Conservation (phyloP, 768 basidiomycete species). For the Mycena vitilis region DNA sequence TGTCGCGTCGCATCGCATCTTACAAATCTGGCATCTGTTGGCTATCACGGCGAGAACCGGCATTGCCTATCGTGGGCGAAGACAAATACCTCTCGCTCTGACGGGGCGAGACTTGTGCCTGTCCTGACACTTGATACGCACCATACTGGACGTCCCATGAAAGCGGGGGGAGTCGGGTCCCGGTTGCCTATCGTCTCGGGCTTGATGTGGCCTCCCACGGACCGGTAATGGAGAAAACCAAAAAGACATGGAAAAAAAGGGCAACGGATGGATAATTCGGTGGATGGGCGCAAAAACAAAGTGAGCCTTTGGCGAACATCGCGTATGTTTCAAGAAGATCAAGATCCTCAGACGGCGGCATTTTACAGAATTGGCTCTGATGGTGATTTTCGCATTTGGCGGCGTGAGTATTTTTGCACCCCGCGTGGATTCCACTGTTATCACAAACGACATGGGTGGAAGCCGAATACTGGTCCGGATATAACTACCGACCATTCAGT, state of each 20-base stretch:
- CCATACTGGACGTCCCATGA: background rate
- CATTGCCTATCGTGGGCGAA: background rate
- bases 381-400: slow-evolving; percentile 11
- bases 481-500: slow-evolving; percentile 12
- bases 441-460: background rate
- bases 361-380: background rate
- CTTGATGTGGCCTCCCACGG: background rate
- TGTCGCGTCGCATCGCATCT: too few relatives aligned
- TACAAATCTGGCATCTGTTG: background rate
- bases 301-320: background rate
- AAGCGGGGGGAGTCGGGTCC: background rate
- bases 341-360: background rate
- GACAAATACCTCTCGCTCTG: background rate
- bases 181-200: background rate
- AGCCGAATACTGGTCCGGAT: slow-evolving; percentile 26
- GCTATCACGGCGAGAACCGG: background rate
- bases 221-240: background rate
- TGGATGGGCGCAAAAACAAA: background rate
- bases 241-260: background rate
- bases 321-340: background rate
- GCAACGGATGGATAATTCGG: background rate
- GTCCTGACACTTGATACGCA: slow-evolving; percentile 5
- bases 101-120: background rate
- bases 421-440: slow-evolving; percentile 24
- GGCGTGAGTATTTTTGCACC: slow-evolving; percentile 6